Percentiles rank a stretch among this genome's conserved stretches.
These are phyloP conservation scores for Breynia disticha DNA, from an alignment of 441 rosid genomes.

Conservation along the genomic window DNA sequence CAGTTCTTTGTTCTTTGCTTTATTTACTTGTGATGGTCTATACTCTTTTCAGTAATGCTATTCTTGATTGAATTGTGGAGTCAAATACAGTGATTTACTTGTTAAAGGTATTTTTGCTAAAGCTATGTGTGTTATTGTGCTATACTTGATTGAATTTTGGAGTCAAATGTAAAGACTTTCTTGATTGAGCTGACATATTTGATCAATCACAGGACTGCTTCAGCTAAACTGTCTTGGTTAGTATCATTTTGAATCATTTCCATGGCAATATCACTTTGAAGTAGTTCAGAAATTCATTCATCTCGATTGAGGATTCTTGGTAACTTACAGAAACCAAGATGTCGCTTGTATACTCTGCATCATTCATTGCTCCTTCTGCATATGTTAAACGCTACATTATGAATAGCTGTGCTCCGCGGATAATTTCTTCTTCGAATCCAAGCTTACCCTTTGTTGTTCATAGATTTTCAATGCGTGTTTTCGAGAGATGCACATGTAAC, in stretches of 20 bases:
- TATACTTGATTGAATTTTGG: not conserved
- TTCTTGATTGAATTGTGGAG: too few relatives aligned
- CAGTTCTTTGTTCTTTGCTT: too few relatives aligned
- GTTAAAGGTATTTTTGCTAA: too few relatives aligned
- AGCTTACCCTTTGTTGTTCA: constrained; percentile 7
- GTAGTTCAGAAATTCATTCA: not conserved
- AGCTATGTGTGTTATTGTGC: too few relatives aligned
- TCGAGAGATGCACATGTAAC: constrained; percentile 2
- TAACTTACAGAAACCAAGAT: constrained; percentile 22
- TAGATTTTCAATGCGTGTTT: constrained; percentile 8
- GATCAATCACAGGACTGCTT: too few relatives aligned
- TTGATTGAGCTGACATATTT: not conserved
- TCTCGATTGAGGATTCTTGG: not conserved
- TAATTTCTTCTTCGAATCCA: constrained; percentile 11
- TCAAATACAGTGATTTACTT: too few relatives aligned
- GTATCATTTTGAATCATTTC: not conserved
- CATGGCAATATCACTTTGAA: not conserved
- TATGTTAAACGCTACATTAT: constrained; percentile 10
- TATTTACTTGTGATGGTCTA: too few relatives aligned
- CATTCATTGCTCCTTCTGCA: constrained; percentile 17
- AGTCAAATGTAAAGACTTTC: not conserved
- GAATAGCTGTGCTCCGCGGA: constrained; percentile 8
- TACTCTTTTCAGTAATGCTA: too few relatives aligned
- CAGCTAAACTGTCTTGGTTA: not conserved
- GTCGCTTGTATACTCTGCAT: constrained; percentile 34